Base-by-base conservation (phyloP, 768 basidiomycete species). In the Daedalea quercina region DNA sequence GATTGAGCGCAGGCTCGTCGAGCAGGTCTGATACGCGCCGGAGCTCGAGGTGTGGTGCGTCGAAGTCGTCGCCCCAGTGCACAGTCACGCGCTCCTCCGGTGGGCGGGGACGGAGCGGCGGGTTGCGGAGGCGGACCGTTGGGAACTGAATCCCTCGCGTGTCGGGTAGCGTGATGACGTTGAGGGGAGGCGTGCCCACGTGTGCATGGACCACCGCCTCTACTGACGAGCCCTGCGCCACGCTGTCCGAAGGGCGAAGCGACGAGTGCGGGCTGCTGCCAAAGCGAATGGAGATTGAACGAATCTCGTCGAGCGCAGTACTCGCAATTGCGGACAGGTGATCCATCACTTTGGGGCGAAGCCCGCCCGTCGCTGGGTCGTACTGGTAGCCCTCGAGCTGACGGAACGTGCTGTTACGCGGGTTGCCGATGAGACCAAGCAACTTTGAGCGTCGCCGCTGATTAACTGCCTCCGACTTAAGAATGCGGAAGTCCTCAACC, bases 391-490 rank as follows among this genome's bases (percentile, higher is more conserved):
- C 9, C 68, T 68, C 15, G 75, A 84, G 60, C 57, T 76, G 76
- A 20, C 68, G 76, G 66, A 85, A 81, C 19, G 77, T 77, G 59
- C 73, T 80, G 50, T 72, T 58, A 24, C 76, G 60, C 24, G 80
- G 80, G 55, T 80, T 78, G 44, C 81, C 75, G 43, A 85, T 81
- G 49, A 81, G 62, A 25, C 69, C 61, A 17, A 64, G 70, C 22
- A 79, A 62, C n/a, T 65, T 64, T 2, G 79, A 77, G 40, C 71
- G 63, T 42, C 69, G 68, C 25, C 54, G 65, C 60, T 40, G 35
- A 56, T 56, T 44, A 60, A 58, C 26, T 44, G 52, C 44, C 60
- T 61, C 22, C 54, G 59, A 37, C 75, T 60, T 61, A 54, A 84
- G 67, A n/a, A 67, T 61, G 42, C 65, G 66, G 60, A 84, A 82